Evolutionary conservation across 306 rosid species (phyloP).

Genomic region (Quercus agrifolia): DNA sequence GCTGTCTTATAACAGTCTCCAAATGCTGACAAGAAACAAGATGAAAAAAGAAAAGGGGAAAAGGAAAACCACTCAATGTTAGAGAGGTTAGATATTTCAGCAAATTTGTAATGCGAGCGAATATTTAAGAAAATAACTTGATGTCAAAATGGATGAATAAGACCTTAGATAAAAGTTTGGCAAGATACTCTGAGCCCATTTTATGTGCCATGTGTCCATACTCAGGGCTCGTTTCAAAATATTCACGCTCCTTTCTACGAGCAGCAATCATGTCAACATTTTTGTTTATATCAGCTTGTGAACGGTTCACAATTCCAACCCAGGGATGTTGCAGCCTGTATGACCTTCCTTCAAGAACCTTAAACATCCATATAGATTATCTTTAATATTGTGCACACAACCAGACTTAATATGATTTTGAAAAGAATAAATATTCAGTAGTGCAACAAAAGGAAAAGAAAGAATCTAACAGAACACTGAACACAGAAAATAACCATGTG

Average conservation of each 20-base stretch:
- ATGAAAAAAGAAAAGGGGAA: slow-evolving; percentile 9
- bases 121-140: slow-evolving; percentile 1
- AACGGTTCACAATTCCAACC: slow-evolving; percentile 99
- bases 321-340: slow-evolving; percentile 97
- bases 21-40: slow-evolving; percentile 63
- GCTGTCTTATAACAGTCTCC: slow-evolving; percentile 97
- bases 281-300: slow-evolving; percentile 95
- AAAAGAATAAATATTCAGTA: not conserved
- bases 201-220: slow-evolving; percentile 95
- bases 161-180: slow-evolving; percentile 93
- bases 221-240: slow-evolving; percentile 94
- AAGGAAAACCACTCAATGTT: slow-evolving; percentile 11
- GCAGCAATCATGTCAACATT: slow-evolving; percentile 93
- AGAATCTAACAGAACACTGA: slow-evolving; percentile 13
- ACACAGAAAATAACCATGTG: slow-evolving; percentile 20
- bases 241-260: slow-evolving; percentile 87
- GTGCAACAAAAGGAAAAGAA: not conserved
- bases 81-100: slow-evolving; percentile 17
- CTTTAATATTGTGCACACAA: slow-evolving; percentile 2
- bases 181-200: slow-evolving; percentile 99
- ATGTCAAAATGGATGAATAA: slow-evolving; percentile 15
- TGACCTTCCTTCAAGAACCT: slow-evolving; percentile 94
- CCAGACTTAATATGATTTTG: slow-evolving; percentile 9
- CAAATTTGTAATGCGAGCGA: not conserved
- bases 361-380: slow-evolving; percentile 34